Evolutionary conservation across 2,329 filamentous ascomycete genomes (phyloP), one percentile per base, ranked within the genome.

Genomic region (Cercospora nicotianae): DNA sequence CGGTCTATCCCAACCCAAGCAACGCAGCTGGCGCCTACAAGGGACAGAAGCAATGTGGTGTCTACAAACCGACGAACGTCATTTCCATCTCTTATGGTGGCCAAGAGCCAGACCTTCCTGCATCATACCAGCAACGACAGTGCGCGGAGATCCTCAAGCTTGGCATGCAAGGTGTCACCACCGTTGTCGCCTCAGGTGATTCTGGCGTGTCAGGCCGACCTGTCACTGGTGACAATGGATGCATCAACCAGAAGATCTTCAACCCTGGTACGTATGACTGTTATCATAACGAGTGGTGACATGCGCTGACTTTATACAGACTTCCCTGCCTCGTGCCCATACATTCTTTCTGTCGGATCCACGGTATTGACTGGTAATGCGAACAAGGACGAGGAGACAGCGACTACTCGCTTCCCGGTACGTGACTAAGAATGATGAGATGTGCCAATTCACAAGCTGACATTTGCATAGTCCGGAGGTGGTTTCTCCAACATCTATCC

Each of bases 61-160:
- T 81, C 20, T 87, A 83, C 78, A 80, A 83, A 71, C 84, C 85
- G 2, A 85, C 86, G 9, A 86, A 87, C 69, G 86, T 87, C 6
- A 83, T 89, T 70, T 86, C 84, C 42, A 85, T 89, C 74, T 87
- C 85, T 3, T 89, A 89, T 74, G 85, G 85, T 63, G 85, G 84
- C 53, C 81, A 83, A 53, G 87, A 89, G 76, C 77, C 78, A 5
- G 83, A 84, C 23, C 79, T 88, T 20, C 86, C 87, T 0, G 76
- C 81, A 5, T 79, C 78, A 69, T 89, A 89, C 77, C 84, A 87
- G 71, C 79, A 83, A 70, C 77, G 80, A 3, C 80, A 82, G 69
- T 82, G 80, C 70, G 78, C 78, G 55, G 80, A 82, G 48, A 83
- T 77, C 73, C 78, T 83, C 63, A 85, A 86, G 71, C 81, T 86